Conservation (phyloP, 352 stramenopile genomes). For the Globisporangium lucens region DNA sequence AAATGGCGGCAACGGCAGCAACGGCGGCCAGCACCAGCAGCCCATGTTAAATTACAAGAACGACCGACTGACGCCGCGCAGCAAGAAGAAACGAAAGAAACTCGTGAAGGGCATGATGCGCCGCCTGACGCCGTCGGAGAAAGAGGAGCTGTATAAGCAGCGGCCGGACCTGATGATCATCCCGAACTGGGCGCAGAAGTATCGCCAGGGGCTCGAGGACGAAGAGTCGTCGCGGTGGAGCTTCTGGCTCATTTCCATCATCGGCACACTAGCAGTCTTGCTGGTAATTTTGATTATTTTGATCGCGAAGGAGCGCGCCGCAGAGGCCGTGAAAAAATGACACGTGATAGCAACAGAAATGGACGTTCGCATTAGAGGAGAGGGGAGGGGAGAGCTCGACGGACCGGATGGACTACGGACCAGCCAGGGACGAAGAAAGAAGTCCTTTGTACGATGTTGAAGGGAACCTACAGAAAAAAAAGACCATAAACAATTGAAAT, state of each 20-base stretch:
- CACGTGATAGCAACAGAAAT: slow-evolving; percentile 2
- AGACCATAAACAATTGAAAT: background rate
- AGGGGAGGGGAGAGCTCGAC: background rate
- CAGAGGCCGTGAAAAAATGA: slow-evolving; percentile 16
- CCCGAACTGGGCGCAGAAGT: slow-evolving; percentile 87
- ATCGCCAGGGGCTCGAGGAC: slow-evolving; percentile 77
- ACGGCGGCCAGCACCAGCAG: slow-evolving; percentile 30
- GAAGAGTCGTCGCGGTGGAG: slow-evolving; percentile 70
- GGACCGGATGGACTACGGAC: background rate
- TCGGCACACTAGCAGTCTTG: slow-evolving; percentile 61
- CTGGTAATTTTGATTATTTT: slow-evolving; percentile 79
- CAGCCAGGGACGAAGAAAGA: background rate
- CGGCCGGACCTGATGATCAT: slow-evolving; percentile 86
- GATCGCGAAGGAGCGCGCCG: slow-evolving; percentile 53
- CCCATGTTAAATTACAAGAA: slow-evolving; percentile 61
- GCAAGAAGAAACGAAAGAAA: slow-evolving; percentile 84
- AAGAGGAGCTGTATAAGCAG: slow-evolving; percentile 80
- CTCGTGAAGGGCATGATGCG: slow-evolving; percentile 73
- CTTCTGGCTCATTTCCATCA: slow-evolving; percentile 74
- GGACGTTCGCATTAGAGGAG: background rate
- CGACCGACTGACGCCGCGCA: slow-evolving; percentile 56
- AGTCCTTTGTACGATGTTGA: background rate
- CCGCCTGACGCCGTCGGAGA: slow-evolving; percentile 72
- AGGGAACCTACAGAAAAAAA: background rate
- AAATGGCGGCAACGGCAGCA: background rate